phyloP scores from a whole-genome alignment of 306 rosid species.

The Cicer pinnatifidum region DNA sequence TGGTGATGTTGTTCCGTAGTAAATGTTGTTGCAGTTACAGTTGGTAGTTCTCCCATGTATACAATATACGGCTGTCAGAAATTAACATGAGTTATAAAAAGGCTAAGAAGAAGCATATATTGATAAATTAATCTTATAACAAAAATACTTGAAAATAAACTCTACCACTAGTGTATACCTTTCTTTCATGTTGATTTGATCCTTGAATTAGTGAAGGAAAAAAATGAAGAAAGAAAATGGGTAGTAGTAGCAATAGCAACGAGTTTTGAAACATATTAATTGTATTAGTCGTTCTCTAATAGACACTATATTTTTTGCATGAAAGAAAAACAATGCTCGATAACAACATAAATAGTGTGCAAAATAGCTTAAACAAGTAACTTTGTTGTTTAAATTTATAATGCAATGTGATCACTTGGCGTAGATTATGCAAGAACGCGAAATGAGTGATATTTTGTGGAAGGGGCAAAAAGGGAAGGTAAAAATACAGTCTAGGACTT shows the following conservation, averaged over 20 bases:
- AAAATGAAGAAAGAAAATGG: conserved; percentile 37
- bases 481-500: conserved; percentile 36
- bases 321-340: not conserved
- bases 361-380: not conserved
- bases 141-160: not conserved
- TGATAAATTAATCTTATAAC: not conserved
- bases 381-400: conserved; percentile 11
- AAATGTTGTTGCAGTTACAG: conserved; percentile 18
- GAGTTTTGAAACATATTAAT: conserved; percentile 36
- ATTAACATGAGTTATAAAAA: not conserved
- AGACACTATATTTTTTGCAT: not conserved
- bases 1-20: conserved; percentile 53
- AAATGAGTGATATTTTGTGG: conserved; percentile 9
- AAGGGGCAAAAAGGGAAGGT: not conserved
- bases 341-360: not conserved
- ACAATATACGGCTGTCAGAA: conserved; percentile 74
- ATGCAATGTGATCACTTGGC: conserved; percentile 2
- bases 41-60: conserved; percentile 73
- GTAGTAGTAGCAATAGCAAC: conserved; percentile 32
- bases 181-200: conserved; percentile 56
- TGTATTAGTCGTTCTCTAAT: conserved; percentile 21
- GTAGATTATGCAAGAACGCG: conserved; percentile 22
- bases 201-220: conserved; percentile 46
- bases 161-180: conserved; percentile 45
- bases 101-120: not conserved